A percentile compares a stretch with the other conserved stretches of the same genome.
Conservation (phyloP, 306 rosid genomes). For the Prunus armeniaca region DNA sequence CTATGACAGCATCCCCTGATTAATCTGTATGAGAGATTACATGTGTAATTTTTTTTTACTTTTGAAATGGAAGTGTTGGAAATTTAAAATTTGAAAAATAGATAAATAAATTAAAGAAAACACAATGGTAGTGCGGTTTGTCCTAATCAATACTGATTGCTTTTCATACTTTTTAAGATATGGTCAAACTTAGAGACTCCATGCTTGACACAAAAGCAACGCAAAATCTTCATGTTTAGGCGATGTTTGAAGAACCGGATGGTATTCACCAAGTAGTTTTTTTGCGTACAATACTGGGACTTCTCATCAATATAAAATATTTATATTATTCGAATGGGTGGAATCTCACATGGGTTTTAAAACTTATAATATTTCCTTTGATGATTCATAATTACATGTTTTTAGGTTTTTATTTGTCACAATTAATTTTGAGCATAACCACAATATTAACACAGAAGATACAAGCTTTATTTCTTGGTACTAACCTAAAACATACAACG, state of each 20-base stretch:
- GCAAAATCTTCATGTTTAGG: slow-evolving; percentile 5
- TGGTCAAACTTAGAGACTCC: slow-evolving; percentile 12
- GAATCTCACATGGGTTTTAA: neutral
- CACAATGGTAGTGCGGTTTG: slow-evolving; percentile 29
- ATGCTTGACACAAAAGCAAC: neutral
- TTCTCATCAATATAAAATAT: neutral
- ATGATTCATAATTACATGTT: no score
- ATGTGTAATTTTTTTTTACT: neutral
- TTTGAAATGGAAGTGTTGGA: neutral
- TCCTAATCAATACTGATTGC: slow-evolving; percentile 17
- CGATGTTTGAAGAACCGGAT: neutral
- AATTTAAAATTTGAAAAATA: neutral
- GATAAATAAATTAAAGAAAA: neutral
- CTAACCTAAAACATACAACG: no score
- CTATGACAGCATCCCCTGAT: neutral
- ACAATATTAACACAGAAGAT: no score
- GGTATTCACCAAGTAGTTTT: neutral
- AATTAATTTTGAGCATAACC: no score
- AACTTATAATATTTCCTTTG: no score
- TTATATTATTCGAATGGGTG: neutral
- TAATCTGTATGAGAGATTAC: neutral
- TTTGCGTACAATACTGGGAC: neutral
- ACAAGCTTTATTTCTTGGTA: no score
- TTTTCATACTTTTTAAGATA: neutral
- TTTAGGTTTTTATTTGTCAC: no score